A percentile compares a stretch with the other conserved stretches of the same genome.
phyloP scores from a whole-genome alignment of 345 rosid genomes.

The Punica granatum region DNA sequence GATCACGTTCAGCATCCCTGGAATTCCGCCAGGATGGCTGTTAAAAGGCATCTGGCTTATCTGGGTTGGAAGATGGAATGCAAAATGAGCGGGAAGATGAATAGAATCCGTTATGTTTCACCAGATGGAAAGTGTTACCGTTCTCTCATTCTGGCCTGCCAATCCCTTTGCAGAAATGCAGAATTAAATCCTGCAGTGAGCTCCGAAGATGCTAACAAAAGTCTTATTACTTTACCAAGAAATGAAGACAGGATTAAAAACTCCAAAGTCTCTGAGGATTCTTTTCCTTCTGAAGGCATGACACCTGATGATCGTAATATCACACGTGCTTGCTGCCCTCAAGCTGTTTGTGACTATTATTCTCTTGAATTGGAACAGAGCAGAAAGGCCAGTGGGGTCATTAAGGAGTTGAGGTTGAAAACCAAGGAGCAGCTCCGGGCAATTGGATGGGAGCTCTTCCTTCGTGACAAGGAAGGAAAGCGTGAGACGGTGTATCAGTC shows the following conservation, averaged over 20 bases:
- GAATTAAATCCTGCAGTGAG: background rate
- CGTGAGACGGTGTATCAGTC: constrained; percentile 22
- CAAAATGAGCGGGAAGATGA: background rate
- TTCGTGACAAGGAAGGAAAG: constrained; percentile 6
- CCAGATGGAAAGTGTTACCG: constrained; percentile 25
- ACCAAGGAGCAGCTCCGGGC: constrained; percentile 42
- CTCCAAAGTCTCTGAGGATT: background rate
- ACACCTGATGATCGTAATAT: constrained; percentile 3
- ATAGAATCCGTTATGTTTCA: constrained; percentile 27
- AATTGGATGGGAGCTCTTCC: constrained; percentile 38
- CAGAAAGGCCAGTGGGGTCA: background rate
- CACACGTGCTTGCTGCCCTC: constrained; percentile 36
- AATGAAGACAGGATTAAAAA: no score
- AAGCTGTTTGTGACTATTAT: constrained; percentile 37
- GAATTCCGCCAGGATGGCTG: background rate
- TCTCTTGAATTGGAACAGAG: constrained; percentile 6
- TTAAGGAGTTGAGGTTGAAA: constrained; percentile 16
- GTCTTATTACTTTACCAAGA: background rate
- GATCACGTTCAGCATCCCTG: background rate
- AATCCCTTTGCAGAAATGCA: constrained; percentile 5
- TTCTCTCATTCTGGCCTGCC: constrained; percentile 27
- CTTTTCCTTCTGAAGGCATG: constrained; percentile 7
- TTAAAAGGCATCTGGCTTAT: constrained; percentile 24
- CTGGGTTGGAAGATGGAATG: constrained; percentile 26
- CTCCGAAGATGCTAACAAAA: constrained; percentile 10